Evolutionary conservation across 306 rosid species (phyloP), one percentile per base, ranked within the genome.

Genomic region (Citrullus amarus): DNA sequence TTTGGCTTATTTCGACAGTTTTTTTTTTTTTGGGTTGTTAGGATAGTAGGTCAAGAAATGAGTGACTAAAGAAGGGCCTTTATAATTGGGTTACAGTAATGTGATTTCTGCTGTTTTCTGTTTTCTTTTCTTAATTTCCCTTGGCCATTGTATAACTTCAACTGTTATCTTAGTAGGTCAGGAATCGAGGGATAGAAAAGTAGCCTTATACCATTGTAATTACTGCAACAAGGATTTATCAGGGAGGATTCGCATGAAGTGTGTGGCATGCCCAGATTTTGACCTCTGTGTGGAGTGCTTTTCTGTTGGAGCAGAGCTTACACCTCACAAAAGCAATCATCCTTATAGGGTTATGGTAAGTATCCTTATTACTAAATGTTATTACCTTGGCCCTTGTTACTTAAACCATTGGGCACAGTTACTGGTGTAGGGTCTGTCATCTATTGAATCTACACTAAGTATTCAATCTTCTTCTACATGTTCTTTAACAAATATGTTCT

Each of bases 311-410:
- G 87, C 81, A 44, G 87, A 88, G 81, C 75, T 85, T 28, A 80
- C 72, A 15, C 89, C 87, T 58, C 91, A 88, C 78, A 81, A 82
- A 80, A 75, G 86, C 79, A 85, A 82, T 71, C 91, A 88, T 60
- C 83, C 82, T 0, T 88, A 83, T 54, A 81, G 91, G 83, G 91
- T 88, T 82, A 88, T 88, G 89, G 89, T 88, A n/a, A 80, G 89
- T 82, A 30, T 9, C 9, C 34, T 57, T 18, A 5, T 59, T 61
- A 39, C 38, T 58, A 17, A 9, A 48, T 39, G 58, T 28, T 71
- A 71, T 28, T 71, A 71, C 38, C 13, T 12, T 14, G 77, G 59
- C 77, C 25, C 77, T 25, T 71, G 10, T n/a, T 71, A 69, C 25
- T n/a, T 69, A 41, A 69, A 69, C 34, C 75, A 44, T 67, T 67